These are phyloP conservation scores for Teratosphaeriaceae sp. DNA, from an alignment of 2,329 filamentous ascomycete genomes.

Conservation along the genomic window DNA sequence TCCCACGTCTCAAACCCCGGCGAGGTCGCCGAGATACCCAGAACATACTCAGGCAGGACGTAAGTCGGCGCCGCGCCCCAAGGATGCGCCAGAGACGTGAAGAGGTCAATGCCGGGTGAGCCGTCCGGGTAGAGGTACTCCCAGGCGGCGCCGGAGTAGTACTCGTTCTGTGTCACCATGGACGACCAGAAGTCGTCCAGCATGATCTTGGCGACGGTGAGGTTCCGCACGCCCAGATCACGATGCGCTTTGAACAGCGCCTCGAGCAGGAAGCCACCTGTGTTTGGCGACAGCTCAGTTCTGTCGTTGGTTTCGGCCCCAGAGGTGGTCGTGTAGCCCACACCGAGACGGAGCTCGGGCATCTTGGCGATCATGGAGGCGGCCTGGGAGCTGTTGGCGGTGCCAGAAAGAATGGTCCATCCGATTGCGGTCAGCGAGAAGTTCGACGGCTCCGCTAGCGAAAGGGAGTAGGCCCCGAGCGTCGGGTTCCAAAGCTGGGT, in stretches of 20 bases:
- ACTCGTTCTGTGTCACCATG: conserved; percentile 34
- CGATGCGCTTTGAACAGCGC: conserved; percentile 28
- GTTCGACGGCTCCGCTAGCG: conserved; percentile 20
- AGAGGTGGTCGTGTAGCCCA: conserved; percentile 32
- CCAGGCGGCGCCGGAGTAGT: conserved; percentile 38
- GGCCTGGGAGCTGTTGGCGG: conserved; percentile 28
- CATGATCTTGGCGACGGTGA: conserved; percentile 24
- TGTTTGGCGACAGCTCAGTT: conserved; percentile 37
- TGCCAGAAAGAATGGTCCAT: conserved; percentile 30
- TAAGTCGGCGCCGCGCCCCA: conserved; percentile 44
- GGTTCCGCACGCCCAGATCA: conserved; percentile 16
- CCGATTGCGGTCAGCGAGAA: conserved; percentile 29
- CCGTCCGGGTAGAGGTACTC: conserved; percentile 38
- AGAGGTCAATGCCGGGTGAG: conserved; percentile 36
- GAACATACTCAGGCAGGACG: conserved; percentile 33
- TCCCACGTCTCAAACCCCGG: conserved; percentile 26
- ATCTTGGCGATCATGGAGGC: conserved; percentile 27
- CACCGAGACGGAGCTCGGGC: conserved; percentile 24
- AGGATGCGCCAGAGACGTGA: conserved; percentile 39
- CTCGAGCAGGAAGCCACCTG: conserved; percentile 38
- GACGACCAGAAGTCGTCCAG: conserved; percentile 36
- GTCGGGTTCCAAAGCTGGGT: conserved; percentile 28
- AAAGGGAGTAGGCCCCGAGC: conserved; percentile 29
- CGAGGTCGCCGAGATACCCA: conserved; percentile 20
- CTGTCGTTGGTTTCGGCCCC: conserved; percentile 23